phyloP scores from a whole-genome alignment of 1,284 basidiomycete species.

The Chiua sp. region DNA sequence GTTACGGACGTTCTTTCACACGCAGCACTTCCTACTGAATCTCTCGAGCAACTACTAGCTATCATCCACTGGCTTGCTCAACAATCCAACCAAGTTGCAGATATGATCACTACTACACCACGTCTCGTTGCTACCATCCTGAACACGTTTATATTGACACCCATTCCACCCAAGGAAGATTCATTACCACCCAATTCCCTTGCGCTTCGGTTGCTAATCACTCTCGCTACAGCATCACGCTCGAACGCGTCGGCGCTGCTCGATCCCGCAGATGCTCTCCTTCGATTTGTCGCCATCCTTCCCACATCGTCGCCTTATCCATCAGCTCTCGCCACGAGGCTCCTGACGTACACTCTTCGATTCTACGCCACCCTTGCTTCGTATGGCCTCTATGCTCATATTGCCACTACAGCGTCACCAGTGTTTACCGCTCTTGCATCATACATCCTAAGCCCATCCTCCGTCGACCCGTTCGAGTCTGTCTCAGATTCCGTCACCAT shows the following conservation, averaged over 20 bases:
- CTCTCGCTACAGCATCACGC: constrained; percentile 69
- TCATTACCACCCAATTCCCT: constrained; percentile 51
- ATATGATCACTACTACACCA: constrained; percentile 56
- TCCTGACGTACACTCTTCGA: constrained; percentile 65
- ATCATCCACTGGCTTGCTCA: constrained; percentile 67
- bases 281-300: constrained; percentile 76
- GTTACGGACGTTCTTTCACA: constrained; percentile 46
- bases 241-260: constrained; percentile 65
- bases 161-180: constrained; percentile 43
- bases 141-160: constrained; percentile 59
- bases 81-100: constrained; percentile 60
- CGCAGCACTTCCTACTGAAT: constrained; percentile 51
- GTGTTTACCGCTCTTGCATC: constrained; percentile 52
- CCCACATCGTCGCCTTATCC: constrained; percentile 58
- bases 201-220: constrained; percentile 64
- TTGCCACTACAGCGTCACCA: constrained; percentile 66
- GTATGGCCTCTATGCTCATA: constrained; percentile 79
- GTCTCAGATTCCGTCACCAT: constrained; percentile 12
- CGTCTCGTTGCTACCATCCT: constrained; percentile 61
- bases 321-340: constrained; percentile 46
- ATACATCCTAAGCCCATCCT: constrained; percentile 40
- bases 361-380: constrained; percentile 72
- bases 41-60: constrained; percentile 62
- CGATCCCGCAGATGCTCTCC: constrained; percentile 64
- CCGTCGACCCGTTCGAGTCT: neutral